Conservation (phyloP, 345 rosid genomes). For the Eucalyptus pauciflora region DNA sequence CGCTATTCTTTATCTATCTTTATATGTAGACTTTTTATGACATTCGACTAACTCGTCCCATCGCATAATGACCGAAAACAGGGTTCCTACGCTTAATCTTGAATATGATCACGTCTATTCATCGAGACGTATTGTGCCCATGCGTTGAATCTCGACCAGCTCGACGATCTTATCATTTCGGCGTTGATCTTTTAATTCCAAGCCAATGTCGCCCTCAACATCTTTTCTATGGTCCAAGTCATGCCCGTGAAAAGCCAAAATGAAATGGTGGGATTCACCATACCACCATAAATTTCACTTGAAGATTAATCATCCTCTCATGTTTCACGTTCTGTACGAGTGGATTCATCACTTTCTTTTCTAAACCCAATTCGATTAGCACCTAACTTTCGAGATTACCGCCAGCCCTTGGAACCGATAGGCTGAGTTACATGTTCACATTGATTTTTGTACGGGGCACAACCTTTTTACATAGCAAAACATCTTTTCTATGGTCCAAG, state of each 20-base stretch:
- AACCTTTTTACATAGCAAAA: neutral
- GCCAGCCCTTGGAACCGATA: neutral
- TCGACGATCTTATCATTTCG: neutral
- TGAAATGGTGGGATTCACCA: neutral
- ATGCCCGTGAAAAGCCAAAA: too few relatives aligned
- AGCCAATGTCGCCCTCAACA: neutral
- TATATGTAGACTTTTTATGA: neutral
- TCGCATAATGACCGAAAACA: neutral
- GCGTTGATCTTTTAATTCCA: neutral
- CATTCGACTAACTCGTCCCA: neutral
- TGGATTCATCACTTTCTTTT: neutral
- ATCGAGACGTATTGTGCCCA: neutral
- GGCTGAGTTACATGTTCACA: neutral
- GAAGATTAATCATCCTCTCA: neutral
- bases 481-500: too few relatives aligned
- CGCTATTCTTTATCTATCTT: neutral
- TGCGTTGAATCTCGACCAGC: neutral
- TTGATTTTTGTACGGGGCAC: neutral
- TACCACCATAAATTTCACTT: neutral
- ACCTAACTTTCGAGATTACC: neutral
- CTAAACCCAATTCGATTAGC: neutral
- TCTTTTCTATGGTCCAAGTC: neutral
- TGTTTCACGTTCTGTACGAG: neutral
- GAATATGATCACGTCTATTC: neutral
- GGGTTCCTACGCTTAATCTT: neutral